A percentile compares a stretch with the other conserved stretches of the same genome.
Conservation (phyloP, 345 rosid genomes). For the Punica granatum region DNA sequence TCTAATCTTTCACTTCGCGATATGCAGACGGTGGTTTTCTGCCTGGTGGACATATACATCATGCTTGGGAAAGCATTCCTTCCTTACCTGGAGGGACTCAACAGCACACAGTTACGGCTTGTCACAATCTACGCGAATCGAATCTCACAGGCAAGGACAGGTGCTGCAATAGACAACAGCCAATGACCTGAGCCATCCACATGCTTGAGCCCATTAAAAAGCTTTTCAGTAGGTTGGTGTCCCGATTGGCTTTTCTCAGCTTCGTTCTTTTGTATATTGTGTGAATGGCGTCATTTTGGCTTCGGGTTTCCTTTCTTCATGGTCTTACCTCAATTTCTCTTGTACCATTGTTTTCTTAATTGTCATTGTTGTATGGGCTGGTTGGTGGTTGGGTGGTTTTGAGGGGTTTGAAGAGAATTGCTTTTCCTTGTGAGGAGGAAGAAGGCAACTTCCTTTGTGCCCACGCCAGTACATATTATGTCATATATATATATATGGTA, state of each 20-base stretch:
- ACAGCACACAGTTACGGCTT: constrained; percentile 79
- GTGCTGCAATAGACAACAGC: constrained; percentile 47
- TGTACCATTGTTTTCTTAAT: neutral
- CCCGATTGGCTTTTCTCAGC: neutral
- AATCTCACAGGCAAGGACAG: constrained; percentile 96
- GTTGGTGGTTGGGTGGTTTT: neutral
- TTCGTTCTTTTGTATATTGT: constrained; percentile 37
- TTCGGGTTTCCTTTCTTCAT: neutral
- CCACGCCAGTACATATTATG: constrained; percentile 1
- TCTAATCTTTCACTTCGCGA: constrained; percentile 3
- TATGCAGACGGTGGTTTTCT: constrained; percentile 93
- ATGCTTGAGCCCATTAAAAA: neutral
- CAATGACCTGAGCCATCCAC: constrained; percentile 19
- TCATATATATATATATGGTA: neutral
- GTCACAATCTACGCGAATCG: constrained; percentile 96
- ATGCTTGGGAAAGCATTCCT: constrained; percentile 96
- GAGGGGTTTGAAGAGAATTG: neutral
- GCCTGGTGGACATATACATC: constrained; percentile 94
- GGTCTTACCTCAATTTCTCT: neutral
- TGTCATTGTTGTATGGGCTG: neutral
- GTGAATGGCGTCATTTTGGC: constrained; percentile 26
- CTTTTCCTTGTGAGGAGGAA: neutral
- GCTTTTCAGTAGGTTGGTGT: constrained; percentile 6
- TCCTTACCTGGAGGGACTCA: constrained; percentile 88
- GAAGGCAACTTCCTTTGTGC: neutral